Percentiles rank a stretch among this genome's conserved stretches.
These are phyloP conservation scores for Plantago elongata DNA, from an alignment of 257 asterid genomes.

Conservation along the genomic window DNA sequence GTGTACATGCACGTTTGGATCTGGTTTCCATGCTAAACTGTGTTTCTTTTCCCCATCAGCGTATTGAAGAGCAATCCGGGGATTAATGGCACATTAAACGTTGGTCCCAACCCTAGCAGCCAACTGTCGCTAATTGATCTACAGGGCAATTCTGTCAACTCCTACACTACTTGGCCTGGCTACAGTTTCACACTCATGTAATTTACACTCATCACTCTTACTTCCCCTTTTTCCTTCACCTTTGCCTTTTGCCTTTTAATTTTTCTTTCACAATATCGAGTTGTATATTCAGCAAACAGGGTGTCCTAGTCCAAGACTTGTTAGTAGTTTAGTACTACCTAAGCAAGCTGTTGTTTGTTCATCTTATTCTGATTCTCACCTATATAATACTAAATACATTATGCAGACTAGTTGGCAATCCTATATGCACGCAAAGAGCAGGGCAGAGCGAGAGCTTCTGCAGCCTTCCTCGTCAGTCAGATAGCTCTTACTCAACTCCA, in stretches of 20 bases:
- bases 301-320: no score
- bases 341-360: no score
- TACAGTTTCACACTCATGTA: constrained; percentile 40
- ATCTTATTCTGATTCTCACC: no score
- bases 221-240: background rate
- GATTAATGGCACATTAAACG: constrained; percentile 44
- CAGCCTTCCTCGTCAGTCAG: constrained; percentile 24
- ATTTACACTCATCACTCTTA: constrained; percentile 12
- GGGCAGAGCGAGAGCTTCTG: constrained; percentile 34
- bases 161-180: constrained; percentile 31
- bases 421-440: constrained; percentile 45
- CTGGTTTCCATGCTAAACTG: background rate
- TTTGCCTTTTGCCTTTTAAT: background rate
- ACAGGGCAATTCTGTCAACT: constrained; percentile 39
- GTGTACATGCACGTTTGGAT: background rate
- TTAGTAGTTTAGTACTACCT: no score
- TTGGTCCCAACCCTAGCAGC: constrained; percentile 36
- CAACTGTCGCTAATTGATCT: constrained; percentile 50
- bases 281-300: background rate
- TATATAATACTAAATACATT: background rate
- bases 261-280: background rate
- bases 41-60: constrained; percentile 28
- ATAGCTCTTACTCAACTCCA: constrained; percentile 47
- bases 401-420: constrained; percentile 61
- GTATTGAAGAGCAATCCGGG: constrained; percentile 40